phyloP scores from a whole-genome alignment of 345 rosid genomes.

The Boechera divaricarpa region DNA sequence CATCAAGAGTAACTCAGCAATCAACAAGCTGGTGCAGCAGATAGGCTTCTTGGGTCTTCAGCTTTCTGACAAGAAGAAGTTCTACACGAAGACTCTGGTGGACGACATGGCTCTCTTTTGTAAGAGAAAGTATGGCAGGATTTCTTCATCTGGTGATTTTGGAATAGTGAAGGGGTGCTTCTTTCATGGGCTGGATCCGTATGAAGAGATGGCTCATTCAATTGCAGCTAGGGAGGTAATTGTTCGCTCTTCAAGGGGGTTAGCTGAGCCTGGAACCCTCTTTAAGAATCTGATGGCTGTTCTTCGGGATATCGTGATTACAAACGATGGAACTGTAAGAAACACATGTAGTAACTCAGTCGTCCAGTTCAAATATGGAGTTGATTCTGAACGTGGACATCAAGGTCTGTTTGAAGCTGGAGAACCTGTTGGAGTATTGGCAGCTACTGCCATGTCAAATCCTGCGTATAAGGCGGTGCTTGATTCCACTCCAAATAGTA shows the following conservation, averaged over 20 bases:
- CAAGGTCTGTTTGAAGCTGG: conserved; percentile 76
- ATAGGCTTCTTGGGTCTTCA: conserved; percentile 89
- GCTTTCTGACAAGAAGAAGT: conserved; percentile 80
- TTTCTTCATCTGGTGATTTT: conserved; percentile 69
- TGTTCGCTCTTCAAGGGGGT: conserved; percentile 86
- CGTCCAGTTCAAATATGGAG: conserved; percentile 81
- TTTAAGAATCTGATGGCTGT: conserved; percentile 97
- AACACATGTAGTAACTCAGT: conserved; percentile 83
- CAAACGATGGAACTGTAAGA: conserved; percentile 94
- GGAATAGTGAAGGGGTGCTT: conserved; percentile 80
- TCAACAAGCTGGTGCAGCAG: conserved; percentile 79
- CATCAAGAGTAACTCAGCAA: conserved; percentile 76
- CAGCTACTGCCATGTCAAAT: conserved; percentile 97
- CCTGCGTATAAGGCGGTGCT: conserved; percentile 99
- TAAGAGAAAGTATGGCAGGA: conserved; percentile 61
- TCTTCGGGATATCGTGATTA: conserved; percentile 84
- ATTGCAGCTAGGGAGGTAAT: conserved; percentile 82
- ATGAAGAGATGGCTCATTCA: conserved; percentile 90
- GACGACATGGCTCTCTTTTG: conserved; percentile 77
- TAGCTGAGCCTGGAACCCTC: conserved; percentile 95
- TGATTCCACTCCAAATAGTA: conserved; percentile 90
- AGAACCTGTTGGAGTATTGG: conserved; percentile 96
- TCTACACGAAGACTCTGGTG: conserved; percentile 73
- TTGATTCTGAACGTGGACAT: conserved; percentile 52
- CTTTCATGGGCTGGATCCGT: conserved; percentile 87